Conservation (phyloP, 164 flowering plant genomes). For the Pachysandra terminalis region DNA sequence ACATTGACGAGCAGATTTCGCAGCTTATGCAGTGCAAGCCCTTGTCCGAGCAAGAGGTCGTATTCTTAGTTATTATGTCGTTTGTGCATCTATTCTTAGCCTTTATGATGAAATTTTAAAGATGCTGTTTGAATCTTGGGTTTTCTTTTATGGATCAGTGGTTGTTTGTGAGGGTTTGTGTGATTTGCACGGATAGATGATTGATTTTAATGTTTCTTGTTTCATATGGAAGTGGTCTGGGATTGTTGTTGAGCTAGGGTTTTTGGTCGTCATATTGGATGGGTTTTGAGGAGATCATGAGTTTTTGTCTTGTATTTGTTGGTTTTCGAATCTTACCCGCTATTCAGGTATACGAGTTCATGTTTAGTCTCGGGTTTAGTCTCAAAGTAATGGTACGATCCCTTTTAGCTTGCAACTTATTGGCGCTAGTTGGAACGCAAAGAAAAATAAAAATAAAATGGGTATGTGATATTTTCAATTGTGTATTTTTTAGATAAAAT, state of each 20-base stretch:
- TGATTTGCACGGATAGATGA: neutral
- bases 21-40: constrained; percentile 99
- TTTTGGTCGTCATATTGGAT: constrained; percentile 4
- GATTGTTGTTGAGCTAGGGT: constrained; percentile 2
- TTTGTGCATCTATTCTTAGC: neutral
- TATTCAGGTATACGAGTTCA: neutral
- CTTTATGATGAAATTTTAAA: neutral
- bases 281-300: constrained; percentile 4
- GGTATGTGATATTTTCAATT: too few relatives aligned
- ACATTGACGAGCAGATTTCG: constrained; percentile 82
- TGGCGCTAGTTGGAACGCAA: too few relatives aligned
- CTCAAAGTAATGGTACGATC: too few relatives aligned
- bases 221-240: constrained; percentile 18
- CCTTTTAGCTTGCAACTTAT: neutral
- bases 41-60: constrained; percentile 82
- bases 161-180: constrained; percentile 5
- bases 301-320: constrained; percentile 1
- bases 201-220: neutral
- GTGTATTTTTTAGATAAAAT: too few relatives aligned
- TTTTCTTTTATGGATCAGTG: constrained; percentile 15
- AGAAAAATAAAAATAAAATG: too few relatives aligned
- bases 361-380: neutral
- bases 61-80: neutral
- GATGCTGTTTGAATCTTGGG: neutral
- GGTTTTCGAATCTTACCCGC: constrained; percentile 8